Evolutionary conservation across 768 basidiomycete species (phyloP), one percentile per base, ranked within the genome.

Genomic region (Termitomyces sp.): DNA sequence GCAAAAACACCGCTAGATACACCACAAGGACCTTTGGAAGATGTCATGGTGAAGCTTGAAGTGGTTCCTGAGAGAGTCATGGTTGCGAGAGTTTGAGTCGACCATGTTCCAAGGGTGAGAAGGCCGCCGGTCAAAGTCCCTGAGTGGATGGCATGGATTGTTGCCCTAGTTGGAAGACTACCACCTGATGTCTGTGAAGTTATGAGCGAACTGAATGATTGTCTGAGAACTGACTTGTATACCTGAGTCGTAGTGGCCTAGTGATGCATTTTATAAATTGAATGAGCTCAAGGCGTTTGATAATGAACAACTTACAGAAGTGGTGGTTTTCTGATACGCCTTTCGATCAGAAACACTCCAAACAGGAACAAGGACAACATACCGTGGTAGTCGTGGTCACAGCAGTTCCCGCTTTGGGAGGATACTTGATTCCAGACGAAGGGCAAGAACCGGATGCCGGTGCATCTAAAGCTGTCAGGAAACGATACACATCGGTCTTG

Each of bases 21-120:
- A 18, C 77, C 81, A 64, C 84, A 86, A 52, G 67, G 72, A 15
- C 85, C 85, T 67, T 85, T 85, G 12, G 81, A 82, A 24, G 82
- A 82, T 26, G 73, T 74, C 72, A 86, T 73, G 10, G 81, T 84
- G 71, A 85, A 84, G 62, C 78, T 76, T 8, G 73, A 73, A 24
- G 74, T 62, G 18, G 75, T 71, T 33, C 82, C 81, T 8, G 78
- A 74, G 29, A 81, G 58, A 1, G 79, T 79, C 63, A 77, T 81
- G 2, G 83, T 84, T 13, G 82, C 84, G 34, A 79, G 72, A 8
- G 83, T 84, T 66, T 85, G 84, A 10, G 79, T 81, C 8, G 81
- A 83, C 82, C 82, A 85, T 13, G 81, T 85, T 20, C 82, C 85
- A 8, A 63, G 65, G 2, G 80, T 75, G 41, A 86, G 73, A 24